These are phyloP conservation scores for Trametes coccinea DNA, from an alignment of 768 basidiomycete species.

Conservation along the genomic window DNA sequence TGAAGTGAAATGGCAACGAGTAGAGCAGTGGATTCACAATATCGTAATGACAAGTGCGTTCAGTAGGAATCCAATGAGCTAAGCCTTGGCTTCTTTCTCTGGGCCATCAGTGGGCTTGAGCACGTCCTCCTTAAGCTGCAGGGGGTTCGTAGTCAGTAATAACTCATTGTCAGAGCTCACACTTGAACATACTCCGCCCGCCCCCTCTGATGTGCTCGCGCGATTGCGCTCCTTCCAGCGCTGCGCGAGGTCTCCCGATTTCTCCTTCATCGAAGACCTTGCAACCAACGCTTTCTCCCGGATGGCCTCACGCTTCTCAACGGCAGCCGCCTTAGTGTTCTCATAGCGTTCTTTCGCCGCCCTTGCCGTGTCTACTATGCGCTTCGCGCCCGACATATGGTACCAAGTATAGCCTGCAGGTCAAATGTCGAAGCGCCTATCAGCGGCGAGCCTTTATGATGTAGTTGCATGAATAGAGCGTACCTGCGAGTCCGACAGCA, in stretches of 20 bases:
- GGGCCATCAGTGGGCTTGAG: too few species aligned
- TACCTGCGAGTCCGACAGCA: not conserved
- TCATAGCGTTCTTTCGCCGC: constrained; percentile 27
- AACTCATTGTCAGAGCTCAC: not conserved
- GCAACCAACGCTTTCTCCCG: not conserved
- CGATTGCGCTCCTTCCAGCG: not conserved
- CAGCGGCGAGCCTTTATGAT: too few species aligned
- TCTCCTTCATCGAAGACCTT: not conserved
- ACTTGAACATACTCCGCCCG: not conserved
- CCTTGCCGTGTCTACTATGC: constrained; percentile 36
- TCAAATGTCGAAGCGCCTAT: not conserved
- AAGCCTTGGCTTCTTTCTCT: too few species aligned
- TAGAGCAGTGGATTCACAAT: too few species aligned
- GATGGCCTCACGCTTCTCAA: constrained; percentile 17
- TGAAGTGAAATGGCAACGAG: too few species aligned
- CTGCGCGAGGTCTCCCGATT: not conserved
- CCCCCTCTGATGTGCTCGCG: not conserved
- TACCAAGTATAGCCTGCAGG: constrained; percentile 37
- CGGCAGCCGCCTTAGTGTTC: constrained; percentile 24
- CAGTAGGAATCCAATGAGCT: too few species aligned
- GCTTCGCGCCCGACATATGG: constrained; percentile 42
- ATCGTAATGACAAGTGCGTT: too few species aligned
- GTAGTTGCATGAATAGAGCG: not conserved
- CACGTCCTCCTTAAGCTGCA: too few species aligned
- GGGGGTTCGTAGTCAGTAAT: too few species aligned